phyloP scores from a whole-genome alignment of 768 basidiomycete genomes.

The Termitomyces heimii region DNA sequence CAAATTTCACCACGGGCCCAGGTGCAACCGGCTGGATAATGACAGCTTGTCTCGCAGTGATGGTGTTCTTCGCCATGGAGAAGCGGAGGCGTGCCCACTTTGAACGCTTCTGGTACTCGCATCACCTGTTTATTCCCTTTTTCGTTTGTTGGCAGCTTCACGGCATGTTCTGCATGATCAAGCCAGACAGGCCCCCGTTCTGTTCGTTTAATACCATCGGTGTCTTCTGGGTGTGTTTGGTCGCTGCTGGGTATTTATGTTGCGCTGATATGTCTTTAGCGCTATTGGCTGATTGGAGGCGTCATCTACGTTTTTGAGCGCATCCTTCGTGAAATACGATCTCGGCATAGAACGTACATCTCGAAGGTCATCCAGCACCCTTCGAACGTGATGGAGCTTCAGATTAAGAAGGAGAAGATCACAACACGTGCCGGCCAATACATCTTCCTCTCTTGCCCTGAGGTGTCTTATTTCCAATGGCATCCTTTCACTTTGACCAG shows the following conservation, averaged over 20 bases:
- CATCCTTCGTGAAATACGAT: constrained; percentile 86
- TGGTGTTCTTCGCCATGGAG: constrained; percentile 85
- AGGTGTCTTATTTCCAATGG: constrained; percentile 94
- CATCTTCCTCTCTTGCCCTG: constrained; percentile 88
- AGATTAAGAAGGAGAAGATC: constrained; percentile 95
- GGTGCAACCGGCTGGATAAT: constrained; percentile 87
- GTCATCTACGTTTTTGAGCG: constrained; percentile 84
- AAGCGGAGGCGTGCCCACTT: constrained; percentile 74
- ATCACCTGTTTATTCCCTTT: constrained; percentile 88
- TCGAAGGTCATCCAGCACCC: constrained; percentile 96
- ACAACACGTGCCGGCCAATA: constrained; percentile 84
- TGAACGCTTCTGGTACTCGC: constrained; percentile 86
- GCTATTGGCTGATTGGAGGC: constrained; percentile 88
- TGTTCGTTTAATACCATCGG: constrained; percentile 84
- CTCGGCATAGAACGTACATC: constrained; percentile 87
- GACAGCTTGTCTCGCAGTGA: constrained; percentile 63
- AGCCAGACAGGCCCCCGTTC: constrained; percentile 83
- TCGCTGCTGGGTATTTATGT: neutral
- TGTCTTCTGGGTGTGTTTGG: constrained; percentile 82
- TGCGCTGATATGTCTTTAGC: constrained; percentile 34
- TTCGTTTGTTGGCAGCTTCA: constrained; percentile 94
- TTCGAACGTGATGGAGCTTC: constrained; percentile 89
- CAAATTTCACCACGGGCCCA: constrained; percentile 82
- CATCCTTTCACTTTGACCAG: constrained; percentile 95
- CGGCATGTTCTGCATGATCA: constrained; percentile 96